A percentile compares a stretch with the other conserved stretches of the same genome.
These are phyloP conservation scores for Euphorbia peplus DNA, from an alignment of 345 rosid genomes.

Conservation along the genomic window DNA sequence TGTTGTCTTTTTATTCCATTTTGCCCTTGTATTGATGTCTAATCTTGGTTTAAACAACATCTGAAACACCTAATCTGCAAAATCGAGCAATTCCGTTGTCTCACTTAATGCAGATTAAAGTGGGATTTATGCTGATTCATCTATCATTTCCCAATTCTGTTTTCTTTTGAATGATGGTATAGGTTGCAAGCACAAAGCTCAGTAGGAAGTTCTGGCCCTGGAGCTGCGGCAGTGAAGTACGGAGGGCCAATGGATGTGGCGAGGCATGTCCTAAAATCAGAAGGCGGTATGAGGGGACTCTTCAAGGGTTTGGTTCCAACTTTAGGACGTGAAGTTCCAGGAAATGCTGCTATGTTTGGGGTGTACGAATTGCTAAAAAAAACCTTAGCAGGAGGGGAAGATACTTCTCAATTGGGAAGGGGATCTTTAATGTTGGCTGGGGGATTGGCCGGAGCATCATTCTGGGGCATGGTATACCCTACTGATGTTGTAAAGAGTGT, in stretches of 20 bases:
- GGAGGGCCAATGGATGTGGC: conserved; percentile 98
- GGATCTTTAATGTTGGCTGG: conserved; percentile 83
- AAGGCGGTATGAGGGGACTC: conserved; percentile 80
- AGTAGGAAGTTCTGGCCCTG: conserved; percentile 47
- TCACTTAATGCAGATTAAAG: too few relatives aligned
- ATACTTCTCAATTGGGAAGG: conserved; percentile 83
- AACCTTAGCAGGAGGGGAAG: conserved; percentile 75
- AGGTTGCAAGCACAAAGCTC: conserved; percentile 98
- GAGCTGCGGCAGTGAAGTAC: conserved; percentile 61
- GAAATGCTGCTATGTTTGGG: conserved; percentile 90
- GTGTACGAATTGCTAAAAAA: conserved; percentile 78
- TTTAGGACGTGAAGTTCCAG: conserved; percentile 88
- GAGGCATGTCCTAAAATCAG: conserved; percentile 73
- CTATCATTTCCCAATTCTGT: too few relatives aligned
- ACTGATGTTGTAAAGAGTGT: conserved; percentile 95
- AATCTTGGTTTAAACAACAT: background rate
- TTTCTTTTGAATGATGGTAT: conserved; percentile 19
- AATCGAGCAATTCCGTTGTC: background rate
- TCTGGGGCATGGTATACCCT: conserved; percentile 85
- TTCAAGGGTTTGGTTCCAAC: conserved; percentile 96
- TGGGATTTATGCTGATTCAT: too few relatives aligned
- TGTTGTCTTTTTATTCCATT: too few relatives aligned
- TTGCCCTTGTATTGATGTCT: background rate
- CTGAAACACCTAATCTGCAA: background rate
- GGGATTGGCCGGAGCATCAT: conserved; percentile 85